Evolutionary conservation across 805 yeast genomes (phyloP), one percentile per base, ranked within the genome.

Genomic region (Saturnispora serradocipensis): DNA sequence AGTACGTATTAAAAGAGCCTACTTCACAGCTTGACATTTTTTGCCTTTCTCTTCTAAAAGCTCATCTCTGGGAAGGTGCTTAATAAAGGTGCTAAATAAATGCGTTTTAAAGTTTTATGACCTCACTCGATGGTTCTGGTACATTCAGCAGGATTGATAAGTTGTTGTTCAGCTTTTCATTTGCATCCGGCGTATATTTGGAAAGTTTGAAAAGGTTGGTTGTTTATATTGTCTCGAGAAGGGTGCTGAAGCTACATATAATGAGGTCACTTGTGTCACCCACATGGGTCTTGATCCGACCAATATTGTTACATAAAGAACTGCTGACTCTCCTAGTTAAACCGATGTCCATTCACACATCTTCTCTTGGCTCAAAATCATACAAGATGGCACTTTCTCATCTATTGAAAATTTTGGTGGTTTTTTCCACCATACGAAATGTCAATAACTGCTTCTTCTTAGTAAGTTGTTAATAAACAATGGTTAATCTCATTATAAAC

Each of bases 401-500:
- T 30, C 34, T 30, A 2, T 4, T 13, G 15, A 30, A 30, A 30
- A 38, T 20, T 18, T 38, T 38, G 20, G 25, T 20, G 22, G 20
- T 38, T 38, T 35, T 35, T 38, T 18, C 42, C 10, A 18, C 42
- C 20, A 16, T 20, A 20, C 8, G 7, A 20, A 20, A 13, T 3
- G 7, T 38, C 22, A 16, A 10, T 18, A 6, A 15, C 42, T 44
- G 9, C n/a, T 13, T 39, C 13, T 36, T 18, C 18, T 44, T 34
- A 16, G 20, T 38, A 11, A 38, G 22, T 20, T 16, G 20, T 20
- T 20, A 13, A 42, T 15, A 40, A 38, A 50, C 36, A 40, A 77
- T 77, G 82, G 76, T 72, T 16, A 58, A 67, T 36, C 67, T 81
- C 50, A 69, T 69, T 22, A 77, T 84, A 40, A 73, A 75, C 51